These are phyloP conservation scores for Fusarium verrucosum DNA, from an alignment of 2,329 filamentous ascomycete species.

Conservation along the genomic window DNA sequence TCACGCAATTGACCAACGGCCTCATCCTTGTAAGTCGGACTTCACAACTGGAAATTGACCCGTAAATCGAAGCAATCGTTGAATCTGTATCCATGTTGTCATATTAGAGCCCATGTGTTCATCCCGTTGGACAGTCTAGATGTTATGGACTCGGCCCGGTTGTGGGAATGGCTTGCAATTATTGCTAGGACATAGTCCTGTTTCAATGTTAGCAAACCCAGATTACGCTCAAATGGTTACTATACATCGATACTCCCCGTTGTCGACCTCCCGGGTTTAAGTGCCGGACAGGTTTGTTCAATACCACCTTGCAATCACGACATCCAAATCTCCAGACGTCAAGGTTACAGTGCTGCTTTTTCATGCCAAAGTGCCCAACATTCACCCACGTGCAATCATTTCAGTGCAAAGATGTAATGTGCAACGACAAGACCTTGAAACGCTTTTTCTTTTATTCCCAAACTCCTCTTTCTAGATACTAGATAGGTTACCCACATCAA, in stretches of 20 bases:
- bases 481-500: slow-evolving; percentile 4
- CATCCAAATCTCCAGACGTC: not conserved
- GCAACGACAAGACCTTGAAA: not conserved
- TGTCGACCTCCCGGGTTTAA: not conserved
- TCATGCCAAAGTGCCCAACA: not conserved
- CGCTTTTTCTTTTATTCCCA: slow-evolving; percentile 20
- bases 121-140: not conserved
- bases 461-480: slow-evolving; percentile 29
- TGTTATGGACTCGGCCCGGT: not conserved
- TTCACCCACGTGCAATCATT: not conserved
- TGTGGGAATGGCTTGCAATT: not conserved
- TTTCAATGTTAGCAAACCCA: too few species aligned
- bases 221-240: too few species aligned
- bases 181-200: not conserved
- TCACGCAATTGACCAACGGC: slow-evolving; percentile 25
- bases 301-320: slow-evolving; percentile 16
- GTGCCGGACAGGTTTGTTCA: not conserved
- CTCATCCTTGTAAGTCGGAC: not conserved
- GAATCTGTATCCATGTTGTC: not conserved
- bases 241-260: not conserved
- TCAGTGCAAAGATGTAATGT: not conserved
- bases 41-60: not conserved
- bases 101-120: not conserved
- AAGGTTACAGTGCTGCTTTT: not conserved
- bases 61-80: not conserved